Evolutionary conservation across 108 stramenopile genomes (phyloP), one percentile per base, ranked within the genome.

Genomic region (Skeletonema grethae): DNA sequence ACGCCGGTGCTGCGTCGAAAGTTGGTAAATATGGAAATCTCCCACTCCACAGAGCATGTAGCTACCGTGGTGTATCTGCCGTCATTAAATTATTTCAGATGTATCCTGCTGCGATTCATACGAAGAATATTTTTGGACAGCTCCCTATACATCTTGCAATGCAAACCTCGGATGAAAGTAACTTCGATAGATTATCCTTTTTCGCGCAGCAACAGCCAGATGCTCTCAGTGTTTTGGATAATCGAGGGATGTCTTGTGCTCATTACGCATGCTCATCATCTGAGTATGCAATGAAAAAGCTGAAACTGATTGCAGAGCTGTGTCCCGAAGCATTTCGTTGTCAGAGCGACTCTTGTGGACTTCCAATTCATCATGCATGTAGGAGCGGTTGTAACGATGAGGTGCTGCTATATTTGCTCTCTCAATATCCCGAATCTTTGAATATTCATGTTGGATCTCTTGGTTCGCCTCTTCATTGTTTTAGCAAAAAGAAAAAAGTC

Each of bases 11-110:
- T n/a, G 43, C n/a, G 43, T 45, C 43, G 4, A 45, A 45, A 13
- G 43, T 45, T 11, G 43, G 43, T 45, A 45, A 45, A 45, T 45
- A 45, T 45, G 43, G 43, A n/a, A 45, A 45, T 45, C n/a, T n/a
- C 12, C 43, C 43, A 2, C 43, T 45, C 43, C 43, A 45, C 10
- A 45, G 4, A 11, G 43, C 43, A n/a, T 45, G 43, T n/a, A 4
- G 43, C 12, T 1, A 45, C 13, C 15, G 4, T 45, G 13, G 43
- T 11, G 43, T 0, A 45, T 12, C 43, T n/a, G 15, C 11, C n/a
- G n/a, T n/a, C 43, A 4, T 28, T 28, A n/a, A 0, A n/a, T n/a
- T n/a, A 45, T 45, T 15, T 45, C 12, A 45, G 43, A 12, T n/a
- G 13, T n/a, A 45, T n/a, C 43, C 43, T 2, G 43, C 15, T 45